phyloP scores from a whole-genome alignment of 345 rosid genomes.

The Eucalyptus grandis region DNA sequence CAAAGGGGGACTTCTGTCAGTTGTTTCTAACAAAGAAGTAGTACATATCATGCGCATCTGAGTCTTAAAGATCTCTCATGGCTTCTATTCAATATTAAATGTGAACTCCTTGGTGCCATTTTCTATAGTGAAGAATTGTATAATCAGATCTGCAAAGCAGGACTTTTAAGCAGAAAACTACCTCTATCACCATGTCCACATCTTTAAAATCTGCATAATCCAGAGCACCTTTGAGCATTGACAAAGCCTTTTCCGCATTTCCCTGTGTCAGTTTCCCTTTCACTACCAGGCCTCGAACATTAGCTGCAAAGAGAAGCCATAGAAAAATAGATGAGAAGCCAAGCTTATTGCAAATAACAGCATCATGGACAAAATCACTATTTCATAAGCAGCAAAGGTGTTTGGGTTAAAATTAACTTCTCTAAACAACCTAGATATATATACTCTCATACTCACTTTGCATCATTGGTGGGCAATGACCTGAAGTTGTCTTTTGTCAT shows the following conservation, averaged over 20 bases:
- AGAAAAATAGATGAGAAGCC: background rate
- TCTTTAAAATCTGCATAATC: slow-evolving; percentile 79
- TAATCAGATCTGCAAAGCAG: background rate
- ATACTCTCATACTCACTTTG: background rate
- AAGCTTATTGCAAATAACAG: background rate
- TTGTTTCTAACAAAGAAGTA: background rate
- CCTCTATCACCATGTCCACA: slow-evolving; percentile 98
- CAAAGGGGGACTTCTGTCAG: background rate
- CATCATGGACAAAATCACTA: background rate
- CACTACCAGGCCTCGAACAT: slow-evolving; percentile 56
- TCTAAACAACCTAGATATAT: background rate
- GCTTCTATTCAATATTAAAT: background rate
- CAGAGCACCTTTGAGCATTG: slow-evolving; percentile 71
- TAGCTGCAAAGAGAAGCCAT: slow-evolving; percentile 33
- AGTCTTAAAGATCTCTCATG: background rate
- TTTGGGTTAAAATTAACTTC: background rate
- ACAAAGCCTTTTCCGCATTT: slow-evolving; percentile 64
- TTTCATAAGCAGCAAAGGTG: background rate
- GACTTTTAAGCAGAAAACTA: background rate
- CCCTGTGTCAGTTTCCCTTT: slow-evolving; percentile 58
- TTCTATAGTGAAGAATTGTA: background rate
- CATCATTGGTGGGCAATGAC: background rate
- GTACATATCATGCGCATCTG: background rate
- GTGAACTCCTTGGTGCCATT: background rate
- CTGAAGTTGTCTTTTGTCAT: background rate